Evolutionary conservation across 345 rosid species (phyloP), one percentile per base, ranked within the genome.

Genomic region (Geranium rotundifolium): DNA sequence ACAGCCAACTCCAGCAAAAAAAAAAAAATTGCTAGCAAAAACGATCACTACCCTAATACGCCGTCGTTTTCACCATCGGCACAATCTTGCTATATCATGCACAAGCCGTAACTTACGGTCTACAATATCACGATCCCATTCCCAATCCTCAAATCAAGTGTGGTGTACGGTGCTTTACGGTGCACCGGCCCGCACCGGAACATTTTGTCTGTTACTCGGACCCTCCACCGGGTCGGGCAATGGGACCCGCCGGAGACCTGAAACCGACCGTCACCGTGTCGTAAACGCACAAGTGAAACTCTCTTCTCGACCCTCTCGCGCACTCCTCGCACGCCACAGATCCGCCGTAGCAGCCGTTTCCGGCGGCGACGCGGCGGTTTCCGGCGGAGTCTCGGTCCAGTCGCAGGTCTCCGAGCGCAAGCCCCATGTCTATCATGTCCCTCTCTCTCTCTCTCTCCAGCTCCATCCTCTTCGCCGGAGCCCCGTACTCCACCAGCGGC

Each of bases 201-300:
- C 50, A 41, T 13, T 41, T 41, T 13, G n/a, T 41, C 50, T 41
- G 37, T 41, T 41, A 41, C 9, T 13, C 50, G 50, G 50, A 41
- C 13, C 12, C 50, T 41, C 10, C 14, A 1, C 50, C 69, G 64
- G 87, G 90, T 29, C 87, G 84, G 70, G 80, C 76, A 59, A 82
- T 69, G 19, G 85, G 83, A 14, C 90, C 87, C 1, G 74, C 81
- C 5, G 56, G 66, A 2, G 84, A 71, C 68, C 78, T 62, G 75
- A 82, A 80, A 39, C 84, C 78, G 60, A 52, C 63, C 0, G 65
- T 65, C 19, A 85, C 78, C 4, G 78, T 17, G 55, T 85, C 87
- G 50, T 79, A 1, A 29, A 73, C 82, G 57, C 90, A 80, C 66
- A 65, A 65, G 50, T 82, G 87, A 49, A 82, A 82, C 31, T 62